Base-by-base conservation (phyloP, 1,284 basidiomycete genomes). In the Heterobasidion annosum region DNA sequence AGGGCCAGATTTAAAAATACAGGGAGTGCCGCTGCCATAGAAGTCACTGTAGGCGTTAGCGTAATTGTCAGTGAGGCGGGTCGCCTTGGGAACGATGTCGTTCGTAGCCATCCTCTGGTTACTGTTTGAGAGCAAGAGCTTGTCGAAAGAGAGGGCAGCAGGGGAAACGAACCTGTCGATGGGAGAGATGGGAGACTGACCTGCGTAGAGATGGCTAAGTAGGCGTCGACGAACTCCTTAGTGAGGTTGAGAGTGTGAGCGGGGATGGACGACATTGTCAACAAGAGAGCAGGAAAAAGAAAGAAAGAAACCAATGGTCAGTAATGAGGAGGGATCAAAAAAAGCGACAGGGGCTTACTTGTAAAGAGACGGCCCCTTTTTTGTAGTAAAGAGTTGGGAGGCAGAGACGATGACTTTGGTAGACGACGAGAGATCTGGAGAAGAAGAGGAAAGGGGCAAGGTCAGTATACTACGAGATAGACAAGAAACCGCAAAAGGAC, bases 31-130 rank as follows among this genome's bases (percentile, higher is more conserved):
- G 55, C 46, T 55, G 19, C 63, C 62, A 55, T 61, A 67, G 57
- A 69, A 70, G 62, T 68, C 68, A 54, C 45, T 61, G 57, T 55
- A 59, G 48, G 67, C 65, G 52, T 56, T 50, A 25, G 63, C 60
- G 62, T 67, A 68, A 13, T 58, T 60, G 51, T 59, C 59, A 49
- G 61, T 62, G 56, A 68, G 65, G 54, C 62, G 60, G 56, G 57
- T 57, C 50, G 54, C 49, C 34, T 60, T 53, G 50, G 54, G 56
- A 51, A 50, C 53, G 49, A 51, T 42, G 35, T 51, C 40, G 49
- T 40, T n/a, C 37, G 37, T 40, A n/a, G 37, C 37, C 3, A 40
- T 40, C 37, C 37, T n/a, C 37, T 5, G 12, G 37, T 40, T 5
- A 40, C 5, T 40, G 37, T n/a, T 40, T n/a, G 37, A 40, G 37